A percentile compares a stretch with the other conserved stretches of the same genome.
Evolutionary conservation across 2,329 filamentous ascomycete genomes (phyloP).

Genomic region (Colletotrichum lentis): DNA sequence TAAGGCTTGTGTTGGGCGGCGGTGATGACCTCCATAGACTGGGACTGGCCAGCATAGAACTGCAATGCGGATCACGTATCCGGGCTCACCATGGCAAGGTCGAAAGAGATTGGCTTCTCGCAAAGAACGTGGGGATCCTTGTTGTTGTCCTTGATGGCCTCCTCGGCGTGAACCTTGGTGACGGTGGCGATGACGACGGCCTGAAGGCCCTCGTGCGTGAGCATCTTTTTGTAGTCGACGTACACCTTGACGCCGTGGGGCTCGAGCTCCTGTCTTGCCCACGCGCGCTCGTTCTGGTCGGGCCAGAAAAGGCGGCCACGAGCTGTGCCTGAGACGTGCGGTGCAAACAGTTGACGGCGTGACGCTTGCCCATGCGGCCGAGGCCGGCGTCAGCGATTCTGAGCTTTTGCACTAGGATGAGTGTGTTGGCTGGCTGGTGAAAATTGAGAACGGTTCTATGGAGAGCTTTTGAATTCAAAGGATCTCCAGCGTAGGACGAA

Average conservation of each 20-base stretch:
- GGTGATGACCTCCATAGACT: conserved; percentile 61
- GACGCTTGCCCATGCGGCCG: conserved; percentile 61
- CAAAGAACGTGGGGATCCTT: conserved; percentile 64
- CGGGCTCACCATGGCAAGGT: conserved; percentile 60
- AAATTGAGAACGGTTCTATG: background rate
- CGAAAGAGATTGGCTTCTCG: conserved; percentile 68
- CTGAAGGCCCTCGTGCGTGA: conserved; percentile 49
- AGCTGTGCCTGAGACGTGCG: conserved; percentile 57
- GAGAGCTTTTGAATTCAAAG: background rate
- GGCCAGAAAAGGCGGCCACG: conserved; percentile 59
- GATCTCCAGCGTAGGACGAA: background rate
- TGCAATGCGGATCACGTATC: background rate
- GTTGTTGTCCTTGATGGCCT: conserved; percentile 65
- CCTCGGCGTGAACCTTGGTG: conserved; percentile 64
- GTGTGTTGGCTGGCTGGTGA: background rate
- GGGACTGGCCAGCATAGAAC: conserved; percentile 52
- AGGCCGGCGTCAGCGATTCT: conserved; percentile 59
- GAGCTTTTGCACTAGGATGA: conserved; percentile 43
- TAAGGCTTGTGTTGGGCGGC: conserved; percentile 63
- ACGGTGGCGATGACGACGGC: conserved; percentile 54
- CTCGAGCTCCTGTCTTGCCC: conserved; percentile 54
- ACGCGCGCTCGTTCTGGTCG: conserved; percentile 53
- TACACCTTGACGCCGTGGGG: conserved; percentile 55
- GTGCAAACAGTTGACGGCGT: conserved; percentile 58
- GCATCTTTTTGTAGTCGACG: conserved; percentile 56